phyloP scores from a whole-genome alignment of 805 yeast genomes.

The Saccharomycopsis vini region DNA sequence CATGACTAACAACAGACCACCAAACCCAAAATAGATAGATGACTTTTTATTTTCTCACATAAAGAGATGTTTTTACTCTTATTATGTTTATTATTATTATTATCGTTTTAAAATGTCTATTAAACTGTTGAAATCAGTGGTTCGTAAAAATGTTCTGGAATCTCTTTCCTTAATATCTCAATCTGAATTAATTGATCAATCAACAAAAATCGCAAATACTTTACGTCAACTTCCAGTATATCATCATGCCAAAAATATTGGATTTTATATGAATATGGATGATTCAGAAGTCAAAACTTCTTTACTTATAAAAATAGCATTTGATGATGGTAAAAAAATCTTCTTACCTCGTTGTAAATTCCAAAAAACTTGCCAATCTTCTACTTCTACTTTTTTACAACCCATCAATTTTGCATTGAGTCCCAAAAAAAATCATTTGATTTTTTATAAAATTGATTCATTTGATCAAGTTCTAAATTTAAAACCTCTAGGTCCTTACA shows the following conservation, averaged over 20 bases:
- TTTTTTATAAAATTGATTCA: slow-evolving; percentile 44
- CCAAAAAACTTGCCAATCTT: no score
- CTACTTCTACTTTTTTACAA: slow-evolving; percentile 19
- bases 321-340: slow-evolving; percentile 40
- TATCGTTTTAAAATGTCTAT: no score
- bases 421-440: slow-evolving; percentile 26
- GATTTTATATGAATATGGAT: slow-evolving; percentile 72
- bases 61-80: no score
- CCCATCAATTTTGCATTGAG: slow-evolving; percentile 21
- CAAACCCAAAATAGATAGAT: no score
- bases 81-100: no score
- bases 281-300: slow-evolving; percentile 57
- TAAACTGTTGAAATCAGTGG: background rate
- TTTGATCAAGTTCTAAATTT: slow-evolving; percentile 36
- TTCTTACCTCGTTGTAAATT: slow-evolving; percentile 42
- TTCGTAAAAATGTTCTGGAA: slow-evolving; percentile 3
- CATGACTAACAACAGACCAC: no score
- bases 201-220: slow-evolving; percentile 3
- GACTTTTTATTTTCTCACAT: no score
- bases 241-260: slow-evolving; percentile 40
- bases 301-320: slow-evolving; percentile 42
- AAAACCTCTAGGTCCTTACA: slow-evolving; percentile 59
- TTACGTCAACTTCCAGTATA: slow-evolving; percentile 29
- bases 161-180: slow-evolving; percentile 2
- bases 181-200: slow-evolving; percentile 13